Conservation (phyloP, 1,284 basidiomycete species). For the Clitocybe nebularis region DNA sequence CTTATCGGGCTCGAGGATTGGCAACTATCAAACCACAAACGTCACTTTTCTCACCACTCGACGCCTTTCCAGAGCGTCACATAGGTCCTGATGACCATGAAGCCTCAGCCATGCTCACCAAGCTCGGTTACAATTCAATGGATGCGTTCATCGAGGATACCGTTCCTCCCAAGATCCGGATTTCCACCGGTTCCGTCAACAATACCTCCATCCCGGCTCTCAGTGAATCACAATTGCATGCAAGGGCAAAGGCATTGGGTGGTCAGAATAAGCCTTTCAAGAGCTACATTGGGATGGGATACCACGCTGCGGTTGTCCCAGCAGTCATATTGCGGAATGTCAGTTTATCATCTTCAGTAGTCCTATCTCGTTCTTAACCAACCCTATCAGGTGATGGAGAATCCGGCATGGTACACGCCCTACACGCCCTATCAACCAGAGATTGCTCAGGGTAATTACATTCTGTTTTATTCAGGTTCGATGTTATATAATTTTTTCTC, state of each 20-base stretch:
- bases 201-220: conserved; percentile 70
- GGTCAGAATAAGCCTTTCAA: conserved; percentile 79
- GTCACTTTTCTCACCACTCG: conserved; percentile 75
- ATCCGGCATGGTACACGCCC: conserved; percentile 97
- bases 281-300: conserved; percentile 98
- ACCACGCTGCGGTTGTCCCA: conserved; percentile 91
- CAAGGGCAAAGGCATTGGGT: conserved; percentile 75
- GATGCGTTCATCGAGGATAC: conserved; percentile 82
- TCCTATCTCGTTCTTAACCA: conserved; percentile 7
- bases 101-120: conserved; percentile 72
- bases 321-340: conserved; percentile 93
- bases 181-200: conserved; percentile 58
- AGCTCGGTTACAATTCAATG: conserved; percentile 81
- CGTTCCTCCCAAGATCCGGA: conserved; percentile 77
- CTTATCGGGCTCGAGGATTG: conserved; percentile 34
- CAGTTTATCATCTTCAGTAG: conserved; percentile 22
- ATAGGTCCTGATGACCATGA: conserved; percentile 84
- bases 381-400: conserved; percentile 77
- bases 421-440: conserved; percentile 96
- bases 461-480: conserved; percentile 6
- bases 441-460: conserved; percentile 76
- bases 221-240: conserved; percentile 84
- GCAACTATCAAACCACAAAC: conserved; percentile 57
- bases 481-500: conserved; percentile 16
- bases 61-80: conserved; percentile 86